Evolutionary conservation across 352 stramenopile genomes (phyloP).

Genomic region (Phytopythium montanum): DNA sequence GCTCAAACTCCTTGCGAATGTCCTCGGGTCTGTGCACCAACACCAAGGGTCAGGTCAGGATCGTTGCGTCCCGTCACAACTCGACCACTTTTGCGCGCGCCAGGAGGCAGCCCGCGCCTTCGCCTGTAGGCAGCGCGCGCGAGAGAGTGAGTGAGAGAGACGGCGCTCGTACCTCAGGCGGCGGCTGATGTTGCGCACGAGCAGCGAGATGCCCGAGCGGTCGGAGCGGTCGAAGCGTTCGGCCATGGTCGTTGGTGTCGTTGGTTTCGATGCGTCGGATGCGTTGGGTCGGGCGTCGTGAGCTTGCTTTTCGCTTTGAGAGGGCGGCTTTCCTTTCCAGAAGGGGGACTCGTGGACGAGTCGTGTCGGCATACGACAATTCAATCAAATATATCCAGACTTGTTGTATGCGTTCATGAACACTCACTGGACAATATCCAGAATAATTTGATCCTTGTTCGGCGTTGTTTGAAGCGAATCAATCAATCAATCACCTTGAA

Average conservation of each 20-base stretch:
- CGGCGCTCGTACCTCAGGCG: conserved; percentile 65
- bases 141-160: neutral
- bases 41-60: conserved; percentile 6
- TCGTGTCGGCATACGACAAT: no score
- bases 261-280: conserved; percentile 19
- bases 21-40: conserved; percentile 69
- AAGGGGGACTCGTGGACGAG: no score
- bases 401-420: no score
- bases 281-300: conserved; percentile 9
- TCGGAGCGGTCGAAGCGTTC: conserved; percentile 21
- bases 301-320: no score
- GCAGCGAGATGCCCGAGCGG: conserved; percentile 86
- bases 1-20: conserved; percentile 90
- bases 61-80: neutral
- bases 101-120: neutral
- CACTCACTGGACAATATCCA: no score
- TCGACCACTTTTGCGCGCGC: neutral
- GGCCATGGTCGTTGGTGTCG: conserved; percentile 8
- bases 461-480: no score
- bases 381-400: no score
- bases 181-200: conserved; percentile 93
- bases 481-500: no score
- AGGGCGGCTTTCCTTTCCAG: no score
- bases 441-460: no score
- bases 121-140: neutral